These are phyloP conservation scores for Endoconidiophora polonica DNA, from an alignment of 2,329 filamentous ascomycete species.

Conservation along the genomic window DNA sequence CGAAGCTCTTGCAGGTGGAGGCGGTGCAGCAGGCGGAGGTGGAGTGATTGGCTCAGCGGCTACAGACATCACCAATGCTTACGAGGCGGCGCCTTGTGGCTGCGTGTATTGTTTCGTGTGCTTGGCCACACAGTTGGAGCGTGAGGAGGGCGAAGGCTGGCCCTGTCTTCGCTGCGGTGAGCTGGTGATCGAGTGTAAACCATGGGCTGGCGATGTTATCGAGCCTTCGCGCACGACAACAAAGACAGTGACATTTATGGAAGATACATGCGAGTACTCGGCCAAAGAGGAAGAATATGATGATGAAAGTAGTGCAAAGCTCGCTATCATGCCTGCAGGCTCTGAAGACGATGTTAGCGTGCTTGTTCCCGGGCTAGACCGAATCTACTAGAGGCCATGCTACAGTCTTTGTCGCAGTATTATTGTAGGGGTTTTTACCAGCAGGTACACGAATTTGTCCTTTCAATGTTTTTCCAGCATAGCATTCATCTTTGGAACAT, in stretches of 20 bases:
- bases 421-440: not conserved
- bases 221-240: constrained; percentile 31
- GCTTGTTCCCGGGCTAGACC: no score
- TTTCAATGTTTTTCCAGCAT: no score
- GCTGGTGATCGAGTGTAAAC: constrained; percentile 65
- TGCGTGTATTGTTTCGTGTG: constrained; percentile 96
- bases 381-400: no score
- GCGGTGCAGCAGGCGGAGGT: constrained; percentile 48
- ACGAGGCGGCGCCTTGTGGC: constrained; percentile 75
- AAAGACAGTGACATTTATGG: constrained; percentile 48
- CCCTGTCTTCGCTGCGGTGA: constrained; percentile 78
- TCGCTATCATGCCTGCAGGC: not conserved
- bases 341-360: not conserved
- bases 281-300: not conserved
- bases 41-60: constrained; percentile 76
- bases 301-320: not conserved
- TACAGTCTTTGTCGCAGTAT: no score
- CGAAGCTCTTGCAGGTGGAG: constrained; percentile 56
- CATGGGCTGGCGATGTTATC: constrained; percentile 83
- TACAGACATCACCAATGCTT: constrained; percentile 91
- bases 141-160: constrained; percentile 91
- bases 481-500: no score
- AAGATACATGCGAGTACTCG: constrained; percentile 26
- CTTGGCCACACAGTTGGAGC: constrained; percentile 73
- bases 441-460: not conserved